Evolutionary conservation across 225 moss, liverwort and hornwort species (phyloP), one percentile per base, ranked within the genome.

Genomic region (Sphagnum contortum): DNA sequence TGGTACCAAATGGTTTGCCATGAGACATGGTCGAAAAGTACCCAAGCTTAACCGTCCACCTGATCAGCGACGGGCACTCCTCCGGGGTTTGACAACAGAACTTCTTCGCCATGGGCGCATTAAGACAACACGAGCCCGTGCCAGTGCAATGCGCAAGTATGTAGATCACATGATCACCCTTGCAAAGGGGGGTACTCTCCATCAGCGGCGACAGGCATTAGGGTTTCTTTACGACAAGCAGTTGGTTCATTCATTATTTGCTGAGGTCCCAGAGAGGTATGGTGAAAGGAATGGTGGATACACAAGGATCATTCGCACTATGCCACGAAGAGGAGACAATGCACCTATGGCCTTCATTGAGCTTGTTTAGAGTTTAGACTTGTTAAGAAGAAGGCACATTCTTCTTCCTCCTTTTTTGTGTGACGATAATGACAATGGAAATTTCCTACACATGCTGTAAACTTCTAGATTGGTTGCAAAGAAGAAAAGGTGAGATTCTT

Each of bases 301-400:
- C 74, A 98, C 98, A 50, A 79, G 98, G 67, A 98, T 93, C 50
- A 98, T 98, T 65, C 83, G 91, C 45, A 98, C 93, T 52, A 98
- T 98, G 98, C 98, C 98, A 51, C 90, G 93, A 55, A 88, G 79
- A 83, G 98, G 98, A 47, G 98, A 98, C 70, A 98, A 98, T 73
- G 93, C 98, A 3, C 98, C 98, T 8, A 98, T 98, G 98, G 93
- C 98, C 49, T 98, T 93, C 71, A 98, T 98, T 64, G 98, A 98
- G 81, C 91, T 98, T 66, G 93, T 98, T 56, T 98, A 83, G 79
- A 75, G 59, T 74, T 63, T 57, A 52, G 45, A 3, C 45, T 67
- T 14, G 50, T 9, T 58, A 67, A 74, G 67, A 53, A 50, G 57
- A 53, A 52, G 64, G 50, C 67, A 52, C 49, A 57, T 61, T n/a